These are phyloP conservation scores for Phaeodactylum tricornutum DNA, from an alignment of 108 stramenopile genomes.

Conservation along the genomic window DNA sequence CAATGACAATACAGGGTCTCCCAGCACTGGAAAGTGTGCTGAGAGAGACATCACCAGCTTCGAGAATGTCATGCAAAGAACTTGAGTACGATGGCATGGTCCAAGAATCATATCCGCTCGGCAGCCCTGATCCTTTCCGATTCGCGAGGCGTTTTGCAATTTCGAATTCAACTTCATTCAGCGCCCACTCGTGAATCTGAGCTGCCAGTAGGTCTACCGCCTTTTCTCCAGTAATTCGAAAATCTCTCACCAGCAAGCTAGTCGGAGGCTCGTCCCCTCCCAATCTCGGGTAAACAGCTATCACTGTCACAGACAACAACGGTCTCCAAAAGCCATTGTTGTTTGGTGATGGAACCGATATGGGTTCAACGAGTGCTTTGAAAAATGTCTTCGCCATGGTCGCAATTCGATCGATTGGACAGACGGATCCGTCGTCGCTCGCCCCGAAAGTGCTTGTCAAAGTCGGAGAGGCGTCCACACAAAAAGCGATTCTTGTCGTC, in stretches of 20 bases:
- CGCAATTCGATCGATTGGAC: slow-evolving; percentile 61
- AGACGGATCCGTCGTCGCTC: too few relatives aligned
- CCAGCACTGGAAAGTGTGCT: slow-evolving; percentile 52
- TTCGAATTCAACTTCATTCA: slow-evolving; percentile 49
- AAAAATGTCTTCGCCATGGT: slow-evolving; percentile 53
- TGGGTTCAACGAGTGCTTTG: slow-evolving; percentile 44
- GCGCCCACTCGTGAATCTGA: slow-evolving; percentile 55
- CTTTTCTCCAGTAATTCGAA: slow-evolving; percentile 37
- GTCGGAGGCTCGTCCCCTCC: slow-evolving; percentile 34
- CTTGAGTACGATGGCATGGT: slow-evolving; percentile 31
- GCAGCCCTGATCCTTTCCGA: slow-evolving; percentile 8
- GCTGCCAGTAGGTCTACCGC: slow-evolving; percentile 36
- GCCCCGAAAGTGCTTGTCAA: slow-evolving; percentile 47
- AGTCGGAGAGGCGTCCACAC: slow-evolving; percentile 71
- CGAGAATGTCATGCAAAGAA: slow-evolving; percentile 54
- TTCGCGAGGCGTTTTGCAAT: slow-evolving; percentile 49
- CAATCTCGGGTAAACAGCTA: slow-evolving; percentile 52
- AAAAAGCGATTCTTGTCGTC: slow-evolving; percentile 68
- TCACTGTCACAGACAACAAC: slow-evolving; percentile 55
- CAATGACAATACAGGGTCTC: slow-evolving; percentile 52
- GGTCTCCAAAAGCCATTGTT: slow-evolving; percentile 35
- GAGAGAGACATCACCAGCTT: slow-evolving; percentile 64
- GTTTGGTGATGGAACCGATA: slow-evolving; percentile 12
- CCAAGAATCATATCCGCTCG: slow-evolving; percentile 15
- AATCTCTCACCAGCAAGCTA: slow-evolving; percentile 62